These are phyloP conservation scores for Fusarium mexicanum DNA, from an alignment of 2,329 filamentous ascomycete species.

Conservation along the genomic window DNA sequence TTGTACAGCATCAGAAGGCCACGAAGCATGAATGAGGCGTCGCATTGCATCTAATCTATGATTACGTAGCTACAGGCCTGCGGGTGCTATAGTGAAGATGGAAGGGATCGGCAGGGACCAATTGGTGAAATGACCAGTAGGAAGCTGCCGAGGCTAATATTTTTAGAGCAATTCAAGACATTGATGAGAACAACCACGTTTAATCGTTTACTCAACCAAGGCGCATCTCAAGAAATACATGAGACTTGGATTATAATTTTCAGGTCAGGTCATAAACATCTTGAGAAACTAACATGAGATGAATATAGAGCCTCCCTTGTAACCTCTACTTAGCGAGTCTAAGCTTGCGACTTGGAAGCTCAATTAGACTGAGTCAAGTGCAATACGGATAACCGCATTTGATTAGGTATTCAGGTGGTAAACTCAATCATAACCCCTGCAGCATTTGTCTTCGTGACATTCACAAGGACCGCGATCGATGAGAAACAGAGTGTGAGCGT, in stretches of 20 bases:
- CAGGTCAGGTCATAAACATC: background rate
- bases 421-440: background rate
- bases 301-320: no score
- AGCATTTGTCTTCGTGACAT: background rate
- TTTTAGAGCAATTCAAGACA: background rate
- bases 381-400: background rate
- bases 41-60: constrained; percentile 6
- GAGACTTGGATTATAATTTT: background rate
- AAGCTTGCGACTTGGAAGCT: background rate
- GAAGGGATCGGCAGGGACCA: constrained; percentile 33
- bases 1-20: constrained; percentile 17
- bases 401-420: background rate
- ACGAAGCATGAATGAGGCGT: constrained; percentile 33
- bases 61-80: constrained; percentile 29
- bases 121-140: constrained; percentile 13
- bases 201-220: background rate
- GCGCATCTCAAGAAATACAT: background rate
- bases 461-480: background rate
- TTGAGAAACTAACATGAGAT: background rate
- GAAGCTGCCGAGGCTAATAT: background rate
- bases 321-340: background rate
- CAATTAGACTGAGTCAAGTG: background rate
- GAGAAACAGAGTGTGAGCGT: background rate
- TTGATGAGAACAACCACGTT: background rate
- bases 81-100: background rate